Conservation (phyloP, 495 filamentous ascomycete genomes). For the Tuber brumale region DNA sequence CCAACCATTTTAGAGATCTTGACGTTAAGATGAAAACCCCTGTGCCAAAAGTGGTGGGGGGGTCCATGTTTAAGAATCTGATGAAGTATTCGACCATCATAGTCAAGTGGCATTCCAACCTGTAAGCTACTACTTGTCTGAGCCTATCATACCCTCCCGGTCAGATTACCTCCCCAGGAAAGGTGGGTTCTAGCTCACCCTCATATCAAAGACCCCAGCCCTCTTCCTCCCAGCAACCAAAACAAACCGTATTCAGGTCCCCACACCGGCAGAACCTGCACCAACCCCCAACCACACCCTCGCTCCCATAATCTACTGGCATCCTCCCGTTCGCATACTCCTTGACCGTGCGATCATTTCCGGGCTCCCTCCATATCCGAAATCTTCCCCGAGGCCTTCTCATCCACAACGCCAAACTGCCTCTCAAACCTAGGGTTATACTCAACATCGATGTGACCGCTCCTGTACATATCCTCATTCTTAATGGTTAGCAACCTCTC, state of each 20-base stretch:
- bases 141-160: neutral
- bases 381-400: constrained; percentile 64
- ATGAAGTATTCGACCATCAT: constrained; percentile 17
- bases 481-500: constrained; percentile 7
- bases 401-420: constrained; percentile 68
- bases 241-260: constrained; percentile 21
- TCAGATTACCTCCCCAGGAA: neutral
- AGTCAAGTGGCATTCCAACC: constrained; percentile 2
- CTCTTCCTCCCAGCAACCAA: constrained; percentile 30
- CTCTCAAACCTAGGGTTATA: constrained; percentile 67
- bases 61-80: constrained; percentile 15
- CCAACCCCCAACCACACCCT: constrained; percentile 14
- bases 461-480: neutral
- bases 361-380: constrained; percentile 56
- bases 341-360: neutral
- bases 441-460: constrained; percentile 60
- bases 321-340: constrained; percentile 15
- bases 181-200: constrained; percentile 9
- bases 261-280: constrained; percentile 33
- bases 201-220: constrained; percentile 34
- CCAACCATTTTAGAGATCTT: constrained; percentile 3
- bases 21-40: constrained; percentile 30
- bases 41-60: neutral
- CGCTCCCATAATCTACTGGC: constrained; percentile 2
- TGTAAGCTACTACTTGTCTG: neutral